Evolutionary conservation across 2,329 filamentous ascomycete species (phyloP).

Genomic region (Fusarium pseudograminearum): DNA sequence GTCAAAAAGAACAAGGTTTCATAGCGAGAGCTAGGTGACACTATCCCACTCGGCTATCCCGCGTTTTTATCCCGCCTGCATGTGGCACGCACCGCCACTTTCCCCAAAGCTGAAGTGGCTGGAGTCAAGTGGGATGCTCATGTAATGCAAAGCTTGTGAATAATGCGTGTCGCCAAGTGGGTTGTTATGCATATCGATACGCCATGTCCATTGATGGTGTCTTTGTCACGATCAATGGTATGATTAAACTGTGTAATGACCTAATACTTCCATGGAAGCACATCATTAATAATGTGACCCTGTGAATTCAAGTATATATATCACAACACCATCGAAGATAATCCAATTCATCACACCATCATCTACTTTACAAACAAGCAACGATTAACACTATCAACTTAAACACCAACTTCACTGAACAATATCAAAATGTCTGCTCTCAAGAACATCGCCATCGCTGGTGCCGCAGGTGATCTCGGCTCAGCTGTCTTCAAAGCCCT

Average conservation of each 20-base stretch:
- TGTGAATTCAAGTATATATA: slow-evolving; percentile 6
- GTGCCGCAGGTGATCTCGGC: slow-evolving; percentile 55
- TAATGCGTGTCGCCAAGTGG: neutral
- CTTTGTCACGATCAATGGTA: neutral
- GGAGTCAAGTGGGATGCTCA: neutral
- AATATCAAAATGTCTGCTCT: slow-evolving; percentile 48
- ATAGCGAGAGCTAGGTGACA: neutral
- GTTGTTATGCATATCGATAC: neutral
- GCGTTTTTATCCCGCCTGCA: neutral
- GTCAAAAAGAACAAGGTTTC: neutral
- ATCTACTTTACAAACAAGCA: neutral
- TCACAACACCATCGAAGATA: neutral
- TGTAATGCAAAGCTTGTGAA: neutral
- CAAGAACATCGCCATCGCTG: slow-evolving; percentile 55
- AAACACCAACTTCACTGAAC: neutral
- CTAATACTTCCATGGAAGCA: neutral
- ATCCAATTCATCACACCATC: neutral
- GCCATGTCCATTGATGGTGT: neutral
- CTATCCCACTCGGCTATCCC: slow-evolving; percentile 37
- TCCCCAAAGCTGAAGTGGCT: neutral
- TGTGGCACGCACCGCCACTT: neutral
- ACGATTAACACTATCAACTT: neutral
- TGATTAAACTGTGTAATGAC: neutral
- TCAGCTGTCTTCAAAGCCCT: slow-evolving; percentile 49
- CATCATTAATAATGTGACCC: neutral